Base-by-base conservation (phyloP, 2,329 filamentous ascomycete genomes). In the Magnaporthiopsis poae region DNA sequence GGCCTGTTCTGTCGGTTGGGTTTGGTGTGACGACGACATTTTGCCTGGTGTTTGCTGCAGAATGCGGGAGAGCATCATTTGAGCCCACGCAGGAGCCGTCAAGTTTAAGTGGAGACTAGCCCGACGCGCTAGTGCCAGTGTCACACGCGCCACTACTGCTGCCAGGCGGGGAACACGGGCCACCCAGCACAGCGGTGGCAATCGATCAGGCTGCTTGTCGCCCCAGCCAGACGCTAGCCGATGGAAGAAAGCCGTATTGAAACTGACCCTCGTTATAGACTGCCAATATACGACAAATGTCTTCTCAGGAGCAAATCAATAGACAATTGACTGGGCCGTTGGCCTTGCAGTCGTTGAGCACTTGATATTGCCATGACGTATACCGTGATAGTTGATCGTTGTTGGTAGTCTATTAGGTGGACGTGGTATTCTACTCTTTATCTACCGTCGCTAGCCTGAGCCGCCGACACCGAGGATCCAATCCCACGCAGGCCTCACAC, bases 401-500 rank as follows among this genome's bases (percentile, higher is more conserved):
- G 13, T 46, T 46, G 39, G 39, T 46, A 39, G 39, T 56, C 46
- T 56, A n/a, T 56, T 56, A n/a, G 18, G 18, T 4, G 21, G n/a
- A 56, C 21, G 46, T n/a, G 46, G 8, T 56, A n/a, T 25, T 25
- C 18, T 56, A 56, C 18, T 56, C 7, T 56, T n/a, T n/a, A 56
- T 56, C 46, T 56, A 56, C 46, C n/a, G 46, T 56, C 8, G 46
- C 8, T 21, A 13, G 18, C 18, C 9, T 25, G n/a, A 5, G 8
- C 46, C n/a, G 46, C 46, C 7, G n/a, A 18, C 46, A 25, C 21
- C 46, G n/a, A 8, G 21, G 7, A 56, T 56, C 11, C 15, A 11
- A 11, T 56, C 8, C 46, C 21, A 11, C 21, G 21, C 21, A 56
- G 46, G 21, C 46, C 66, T 73, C 76, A 88, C 66, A 93, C 90